Base-by-base conservation (phyloP, 2,329 filamentous ascomycete genomes). In the Sporothrix curviconia region DNA sequence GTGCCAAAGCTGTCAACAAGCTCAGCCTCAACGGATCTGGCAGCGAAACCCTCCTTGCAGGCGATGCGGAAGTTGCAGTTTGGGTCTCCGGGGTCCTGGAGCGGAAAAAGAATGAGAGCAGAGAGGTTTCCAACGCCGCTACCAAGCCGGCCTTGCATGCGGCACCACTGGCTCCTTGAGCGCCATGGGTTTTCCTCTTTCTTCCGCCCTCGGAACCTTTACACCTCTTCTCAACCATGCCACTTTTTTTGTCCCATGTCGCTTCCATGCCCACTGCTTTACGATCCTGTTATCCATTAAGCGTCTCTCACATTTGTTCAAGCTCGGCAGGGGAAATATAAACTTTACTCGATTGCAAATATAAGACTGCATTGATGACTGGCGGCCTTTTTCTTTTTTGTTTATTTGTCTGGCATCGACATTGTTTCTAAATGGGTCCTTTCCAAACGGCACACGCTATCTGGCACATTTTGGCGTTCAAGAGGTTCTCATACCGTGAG, bases 111-210 rank as follows among this genome's bases (percentile, higher is more conserved):
- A 79, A 76, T 2, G 88, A 46, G 4, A 39, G 80, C 75, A 68
- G 74, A 36, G 67, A 72, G n/a, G 32, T 9, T 14, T 14, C 52
- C 39, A 68, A 66, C 42, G 77, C 75, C 4, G 75, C 7, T 15
- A 77, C 78, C 50, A 89, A 88, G 67, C 94, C 94, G 15, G 92
- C 94, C 3, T 73, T 97, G 61, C 94, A 97, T 70, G 86, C 90
- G 5, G 92, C 89, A 24, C 90, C 92, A 1, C 73, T 97, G 44
- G 89, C 96, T 69, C 82, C 47, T 11, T 61, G 39, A 61, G 11
- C 28, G 5, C 19, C 11, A 14, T 12, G n/a, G 12, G 11, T 39
- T 22, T 28, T 47, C 3, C 9, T 11, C 34, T 51, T 19, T 42
- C 17, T 39, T 36, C 15, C 19, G 4, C 8, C 15, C 22, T 2